Conservation (phyloP, 208 protist genomes). For the Blastocrithidia nonstop region DNA sequence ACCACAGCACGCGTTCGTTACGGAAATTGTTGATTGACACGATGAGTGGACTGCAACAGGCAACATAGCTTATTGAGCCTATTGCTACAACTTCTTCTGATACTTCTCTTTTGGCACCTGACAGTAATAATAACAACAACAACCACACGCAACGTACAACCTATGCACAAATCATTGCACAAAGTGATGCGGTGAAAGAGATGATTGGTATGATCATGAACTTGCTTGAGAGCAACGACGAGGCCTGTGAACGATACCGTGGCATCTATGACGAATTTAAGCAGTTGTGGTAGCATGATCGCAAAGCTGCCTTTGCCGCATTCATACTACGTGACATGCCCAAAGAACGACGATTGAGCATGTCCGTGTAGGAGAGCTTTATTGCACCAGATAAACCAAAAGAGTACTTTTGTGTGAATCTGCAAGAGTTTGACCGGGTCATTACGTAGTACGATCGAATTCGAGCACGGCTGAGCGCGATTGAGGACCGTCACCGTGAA, state of each 20-base stretch:
- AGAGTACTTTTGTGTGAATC: constrained; percentile 82
- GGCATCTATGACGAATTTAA: constrained; percentile 78
- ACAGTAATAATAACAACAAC: background rate
- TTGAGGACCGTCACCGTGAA: constrained; percentile 81
- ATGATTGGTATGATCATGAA: constrained; percentile 51
- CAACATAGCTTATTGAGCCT: constrained; percentile 38
- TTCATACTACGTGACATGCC: constrained; percentile 67
- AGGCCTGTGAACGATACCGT: constrained; percentile 70
- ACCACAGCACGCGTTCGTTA: constrained; percentile 21
- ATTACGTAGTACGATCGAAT: constrained; percentile 89
- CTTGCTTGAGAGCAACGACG: constrained; percentile 58
- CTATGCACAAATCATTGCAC: constrained; percentile 43
- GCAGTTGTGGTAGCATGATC: constrained; percentile 86
- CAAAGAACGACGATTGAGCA: constrained; percentile 12
- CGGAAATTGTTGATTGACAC: constrained; percentile 35
- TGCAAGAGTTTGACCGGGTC: constrained; percentile 87
- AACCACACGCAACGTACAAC: constrained; percentile 1
- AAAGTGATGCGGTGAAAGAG: constrained; percentile 39
- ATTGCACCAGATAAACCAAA: constrained; percentile 11
- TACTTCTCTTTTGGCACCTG: constrained; percentile 1
- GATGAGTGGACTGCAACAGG: constrained; percentile 50
- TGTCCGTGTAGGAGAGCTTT: constrained; percentile 24
- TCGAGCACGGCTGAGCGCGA: constrained; percentile 54
- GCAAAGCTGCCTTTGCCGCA: constrained; percentile 69
- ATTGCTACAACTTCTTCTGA: too few species aligned